Evolutionary conservation across 2,329 filamentous ascomycete species (phyloP), one percentile per base, ranked within the genome.

Genomic region (Hymenoscyphus fraxineus): DNA sequence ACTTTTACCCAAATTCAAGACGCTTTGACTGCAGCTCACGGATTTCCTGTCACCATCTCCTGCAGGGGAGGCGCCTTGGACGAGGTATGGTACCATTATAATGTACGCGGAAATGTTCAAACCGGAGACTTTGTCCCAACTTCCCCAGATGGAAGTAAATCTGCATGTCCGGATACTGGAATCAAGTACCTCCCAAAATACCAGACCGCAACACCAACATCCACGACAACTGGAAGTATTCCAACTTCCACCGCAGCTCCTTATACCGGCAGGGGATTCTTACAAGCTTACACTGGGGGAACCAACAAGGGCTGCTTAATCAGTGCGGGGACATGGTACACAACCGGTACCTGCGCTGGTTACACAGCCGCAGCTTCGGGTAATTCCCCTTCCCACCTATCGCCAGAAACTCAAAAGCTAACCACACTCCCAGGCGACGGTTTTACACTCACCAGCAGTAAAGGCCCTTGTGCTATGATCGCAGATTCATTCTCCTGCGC

Each of bases 291-390:
- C 35, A 78, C 80, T 4, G 74, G 77, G 22, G 81, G 83, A 2
- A 72, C 72, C 16, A 73, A 78, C 58, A 81, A 79, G 7, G 88
- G 89, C 16, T 91, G 88, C 70, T 80, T 91, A 65, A 91, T 91
- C 72, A 82, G 82, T 63, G 80, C 77, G 6, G 89, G 89, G 0
- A 85, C 82, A 0, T 92, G 88, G 89, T 91, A 88, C 72, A 81
- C 82, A 0, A 82, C 80, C 1, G 88, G 88, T 1, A 88, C 87
- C 0, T 91, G 88, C 71, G 89, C 88, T 1, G 88, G 84, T 0
- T 89, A 85, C 73, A 85, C 81, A 0, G 85, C 86, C 2, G 76
- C 81, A 2, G 65, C 79, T 58, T 81, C 75, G n/a, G 82, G 81
- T 54, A 86, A 87, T 54, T 41, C 6, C n/a, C 6, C 31, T 7